These are phyloP conservation scores for Calycina marina DNA, from an alignment of 2,329 filamentous ascomycete species.

Conservation along the genomic window DNA sequence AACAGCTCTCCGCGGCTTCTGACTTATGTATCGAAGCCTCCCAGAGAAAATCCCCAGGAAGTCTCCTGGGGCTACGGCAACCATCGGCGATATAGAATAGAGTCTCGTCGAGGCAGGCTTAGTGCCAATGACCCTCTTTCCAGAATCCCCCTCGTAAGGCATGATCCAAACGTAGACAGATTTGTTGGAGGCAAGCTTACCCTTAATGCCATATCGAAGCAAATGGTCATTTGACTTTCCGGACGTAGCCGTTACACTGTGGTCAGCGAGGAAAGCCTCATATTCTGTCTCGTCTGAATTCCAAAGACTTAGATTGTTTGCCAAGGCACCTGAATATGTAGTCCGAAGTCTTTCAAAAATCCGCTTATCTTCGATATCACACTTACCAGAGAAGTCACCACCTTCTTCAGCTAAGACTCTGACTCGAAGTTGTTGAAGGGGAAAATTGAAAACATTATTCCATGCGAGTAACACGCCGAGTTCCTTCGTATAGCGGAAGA, in stretches of 20 bases:
- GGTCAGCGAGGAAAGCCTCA: not conserved
- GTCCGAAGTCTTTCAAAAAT: conserved; percentile 10
- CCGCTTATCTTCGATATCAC: conserved; percentile 10
- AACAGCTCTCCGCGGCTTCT: conserved; percentile 4
- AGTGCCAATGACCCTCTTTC: conserved; percentile 2
- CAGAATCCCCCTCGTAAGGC: conserved; percentile 3
- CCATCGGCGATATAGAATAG: conserved; percentile 1
- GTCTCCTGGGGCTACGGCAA: conserved; percentile 3
- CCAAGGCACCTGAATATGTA: conserved; percentile 5
- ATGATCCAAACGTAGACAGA: conserved; percentile 3
- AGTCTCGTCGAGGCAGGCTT: conserved; percentile 1
- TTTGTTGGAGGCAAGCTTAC: conserved; percentile 2
- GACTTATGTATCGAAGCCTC: conserved; percentile 2
- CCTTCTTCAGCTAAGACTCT: conserved; percentile 7
- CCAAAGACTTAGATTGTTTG: conserved; percentile 7
- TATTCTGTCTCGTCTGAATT: conserved; percentile 1
- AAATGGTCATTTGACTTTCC: conserved; percentile 5
- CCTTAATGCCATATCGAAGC: conserved; percentile 4
- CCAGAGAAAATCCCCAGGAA: conserved; percentile 5
- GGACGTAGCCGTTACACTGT: conserved; percentile 2
- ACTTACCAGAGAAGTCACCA: conserved; percentile 10
- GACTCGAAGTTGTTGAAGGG: conserved; percentile 6
- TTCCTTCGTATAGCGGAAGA: conserved; percentile 8
- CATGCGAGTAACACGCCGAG: conserved; percentile 7
- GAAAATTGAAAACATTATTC: conserved; percentile 6